Conservation (phyloP, 352 stramenopile genomes). For the Phytophthora hybrid region DNA sequence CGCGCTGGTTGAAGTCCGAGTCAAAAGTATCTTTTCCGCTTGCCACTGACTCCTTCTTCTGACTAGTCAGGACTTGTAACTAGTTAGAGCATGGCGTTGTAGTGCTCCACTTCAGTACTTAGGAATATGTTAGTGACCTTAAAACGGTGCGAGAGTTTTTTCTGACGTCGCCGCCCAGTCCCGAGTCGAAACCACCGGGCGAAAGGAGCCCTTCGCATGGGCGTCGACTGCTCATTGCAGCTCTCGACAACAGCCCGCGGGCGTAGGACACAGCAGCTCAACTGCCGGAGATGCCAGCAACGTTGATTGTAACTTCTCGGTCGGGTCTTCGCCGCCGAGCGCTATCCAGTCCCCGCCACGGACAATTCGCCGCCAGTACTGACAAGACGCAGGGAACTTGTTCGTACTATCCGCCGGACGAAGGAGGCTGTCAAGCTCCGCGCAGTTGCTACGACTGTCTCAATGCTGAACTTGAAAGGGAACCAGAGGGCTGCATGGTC, state of each 20-base stretch:
- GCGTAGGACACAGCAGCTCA: constrained; percentile 18
- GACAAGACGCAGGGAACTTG: constrained; percentile 34
- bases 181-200: constrained; percentile 25
- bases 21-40: not conserved
- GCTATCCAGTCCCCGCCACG: not conserved
- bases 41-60: constrained; percentile 6
- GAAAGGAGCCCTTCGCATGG: constrained; percentile 13
- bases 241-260: constrained; percentile 5
- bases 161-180: constrained; percentile 2
- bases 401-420: constrained; percentile 42
- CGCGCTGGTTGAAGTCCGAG: constrained; percentile 1
- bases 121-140: not conserved
- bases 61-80: not conserved
- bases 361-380: not conserved
- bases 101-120: not conserved
- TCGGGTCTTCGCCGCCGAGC: constrained; percentile 17
- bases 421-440: constrained; percentile 33
- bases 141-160: constrained; percentile 14
- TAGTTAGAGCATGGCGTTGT: constrained; percentile 18
- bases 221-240: constrained; percentile 20
- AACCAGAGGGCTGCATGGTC: constrained; percentile 43
- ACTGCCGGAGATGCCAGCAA: constrained; percentile 12
- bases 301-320: constrained; percentile 12
- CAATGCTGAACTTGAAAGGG: constrained; percentile 34
- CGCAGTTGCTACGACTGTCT: constrained; percentile 56